Evolutionary conservation across 1,139 yeast species (phyloP).

Genomic region (Pichia sp.): DNA sequence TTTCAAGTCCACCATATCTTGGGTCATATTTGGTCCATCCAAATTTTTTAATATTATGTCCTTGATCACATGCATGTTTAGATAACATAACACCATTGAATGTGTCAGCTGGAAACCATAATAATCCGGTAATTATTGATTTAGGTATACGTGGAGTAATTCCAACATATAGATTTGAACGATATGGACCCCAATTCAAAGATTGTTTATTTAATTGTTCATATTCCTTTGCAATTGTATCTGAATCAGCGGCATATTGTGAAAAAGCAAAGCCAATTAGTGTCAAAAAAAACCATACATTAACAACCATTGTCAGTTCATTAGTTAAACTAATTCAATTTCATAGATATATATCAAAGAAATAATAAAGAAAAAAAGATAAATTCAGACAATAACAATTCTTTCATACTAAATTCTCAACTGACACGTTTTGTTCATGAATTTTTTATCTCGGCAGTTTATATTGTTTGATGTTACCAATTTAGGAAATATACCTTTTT

Average conservation of each 20-base stretch:
- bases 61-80: constrained; percentile 79
- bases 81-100: constrained; percentile 50
- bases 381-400: background rate
- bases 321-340: no score
- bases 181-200: constrained; percentile 85
- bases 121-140: constrained; percentile 71
- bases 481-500: no score
- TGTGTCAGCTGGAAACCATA: constrained; percentile 78
- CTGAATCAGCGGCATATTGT: constrained; percentile 3
- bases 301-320: background rate
- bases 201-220: constrained; percentile 36
- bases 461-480: no score
- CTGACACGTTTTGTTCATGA: no score
- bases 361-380: no score
- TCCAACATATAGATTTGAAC: constrained; percentile 83
- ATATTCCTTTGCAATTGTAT: constrained; percentile 20
- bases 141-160: constrained; percentile 74
- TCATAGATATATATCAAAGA: no score
- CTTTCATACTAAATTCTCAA: background rate
- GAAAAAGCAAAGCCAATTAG: background rate
- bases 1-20: constrained; percentile 76
- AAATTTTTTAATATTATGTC: constrained; percentile 64
- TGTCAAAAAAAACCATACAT: background rate
- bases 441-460: no score
- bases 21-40: constrained; percentile 90